phyloP scores from a whole-genome alignment of 495 filamentous ascomycete species.

The Astrothelium subdiscretum region DNA sequence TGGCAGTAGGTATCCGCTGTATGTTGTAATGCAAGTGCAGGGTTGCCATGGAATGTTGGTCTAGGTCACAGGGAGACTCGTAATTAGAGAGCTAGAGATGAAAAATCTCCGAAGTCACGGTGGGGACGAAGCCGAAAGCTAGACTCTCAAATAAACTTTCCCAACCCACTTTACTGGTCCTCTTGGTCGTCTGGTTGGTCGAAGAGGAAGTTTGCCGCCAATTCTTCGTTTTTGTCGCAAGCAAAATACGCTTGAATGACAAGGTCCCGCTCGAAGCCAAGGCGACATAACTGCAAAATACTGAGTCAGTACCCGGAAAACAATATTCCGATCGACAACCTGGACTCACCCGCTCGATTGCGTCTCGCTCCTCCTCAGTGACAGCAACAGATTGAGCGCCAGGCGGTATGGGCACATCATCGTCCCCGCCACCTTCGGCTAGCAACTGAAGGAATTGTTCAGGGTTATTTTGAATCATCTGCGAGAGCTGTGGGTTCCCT shows the following conservation, averaged over 20 bases:
- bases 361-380: slow-evolving; percentile 90
- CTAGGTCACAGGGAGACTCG: background rate
- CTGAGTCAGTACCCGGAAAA: slow-evolving; percentile 22
- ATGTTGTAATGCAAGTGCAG: background rate
- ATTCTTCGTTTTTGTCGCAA: slow-evolving; percentile 97
- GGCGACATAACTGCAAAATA: slow-evolving; percentile 59
- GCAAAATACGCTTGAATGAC: slow-evolving; percentile 99
- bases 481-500: slow-evolving; percentile 87
- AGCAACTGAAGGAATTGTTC: slow-evolving; percentile 85
- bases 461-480: slow-evolving; percentile 77
- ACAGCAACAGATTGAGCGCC: slow-evolving; percentile 83
- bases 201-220: slow-evolving; percentile 95
- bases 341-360: slow-evolving; percentile 79
- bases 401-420: slow-evolving; percentile 66
- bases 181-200: slow-evolving; percentile 89
- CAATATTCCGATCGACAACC: background rate
- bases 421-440: slow-evolving; percentile 59
- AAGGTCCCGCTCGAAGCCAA: slow-evolving; percentile 84
- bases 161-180: slow-evolving; percentile 26
- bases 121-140: background rate
- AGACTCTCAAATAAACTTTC: background rate
- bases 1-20: background rate
- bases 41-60: background rate
- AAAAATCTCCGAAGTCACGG: background rate
- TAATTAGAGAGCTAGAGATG: background rate